phyloP scores from a whole-genome alignment of 768 basidiomycete species.

The Amanita fuliginea region DNA sequence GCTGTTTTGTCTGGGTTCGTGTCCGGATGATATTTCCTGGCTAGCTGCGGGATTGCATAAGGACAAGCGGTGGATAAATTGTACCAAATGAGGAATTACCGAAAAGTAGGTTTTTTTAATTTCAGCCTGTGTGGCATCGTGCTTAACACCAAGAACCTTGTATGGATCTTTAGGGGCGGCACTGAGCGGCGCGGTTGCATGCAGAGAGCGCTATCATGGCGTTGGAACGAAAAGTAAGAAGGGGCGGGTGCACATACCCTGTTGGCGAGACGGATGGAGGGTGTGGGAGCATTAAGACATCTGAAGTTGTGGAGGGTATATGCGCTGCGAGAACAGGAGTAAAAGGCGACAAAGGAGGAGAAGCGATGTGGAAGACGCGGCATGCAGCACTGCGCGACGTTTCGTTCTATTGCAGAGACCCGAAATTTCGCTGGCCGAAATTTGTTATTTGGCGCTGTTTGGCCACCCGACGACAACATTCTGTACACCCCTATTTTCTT shows the following conservation, averaged over 20 bases:
- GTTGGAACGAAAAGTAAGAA: constrained; percentile 11
- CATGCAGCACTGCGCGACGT: not conserved
- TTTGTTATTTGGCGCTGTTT: constrained; percentile 21
- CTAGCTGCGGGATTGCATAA: constrained; percentile 48
- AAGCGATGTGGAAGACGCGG: constrained; percentile 39
- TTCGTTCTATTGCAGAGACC: too few species aligned
- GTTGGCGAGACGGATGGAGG: constrained; percentile 20
- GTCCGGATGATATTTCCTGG: constrained; percentile 97
- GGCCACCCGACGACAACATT: constrained; percentile 56
- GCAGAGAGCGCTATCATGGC: constrained; percentile 54
- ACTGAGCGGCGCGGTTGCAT: constrained; percentile 47
- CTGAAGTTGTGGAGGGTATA: constrained; percentile 27
- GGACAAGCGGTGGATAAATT: not conserved
- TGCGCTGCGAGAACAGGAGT: constrained; percentile 40
- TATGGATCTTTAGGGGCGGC: constrained; percentile 79
- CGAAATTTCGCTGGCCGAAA: constrained; percentile 11
- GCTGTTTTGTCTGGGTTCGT: constrained; percentile 89
- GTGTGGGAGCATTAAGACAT: constrained; percentile 19
- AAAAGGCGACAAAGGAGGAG: constrained; percentile 47
- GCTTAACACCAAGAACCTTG: constrained; percentile 76
- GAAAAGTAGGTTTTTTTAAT: constrained; percentile 98
- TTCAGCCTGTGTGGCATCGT: constrained; percentile 73
- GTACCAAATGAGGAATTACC: constrained; percentile 31
- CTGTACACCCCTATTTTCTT: too few species aligned
- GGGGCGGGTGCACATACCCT: constrained; percentile 23